Conservation (phyloP, 2,329 filamentous ascomycete genomes). For the Colletotrichum sp. region DNA sequence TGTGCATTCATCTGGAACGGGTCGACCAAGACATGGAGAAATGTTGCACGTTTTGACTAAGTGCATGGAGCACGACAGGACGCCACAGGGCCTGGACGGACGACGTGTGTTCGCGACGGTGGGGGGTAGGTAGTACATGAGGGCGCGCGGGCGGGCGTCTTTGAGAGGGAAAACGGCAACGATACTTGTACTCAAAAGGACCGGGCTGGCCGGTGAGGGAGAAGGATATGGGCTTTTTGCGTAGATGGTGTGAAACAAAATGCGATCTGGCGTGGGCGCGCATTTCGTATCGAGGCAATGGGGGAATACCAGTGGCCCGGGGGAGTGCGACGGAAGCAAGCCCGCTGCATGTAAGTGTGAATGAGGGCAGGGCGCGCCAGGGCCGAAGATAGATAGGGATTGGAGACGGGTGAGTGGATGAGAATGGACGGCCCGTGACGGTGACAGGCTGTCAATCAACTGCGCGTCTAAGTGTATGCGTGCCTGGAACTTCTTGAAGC, state of each 20-base stretch:
- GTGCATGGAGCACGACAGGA: slow-evolving; percentile 1
- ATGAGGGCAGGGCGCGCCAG: not conserved
- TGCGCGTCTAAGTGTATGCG: not conserved
- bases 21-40: not conserved
- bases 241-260: not conserved
- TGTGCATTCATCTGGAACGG: not conserved
- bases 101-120: not conserved
- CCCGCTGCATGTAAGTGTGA: not conserved
- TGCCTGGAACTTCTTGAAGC: not conserved
- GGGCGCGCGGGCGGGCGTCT: not conserved
- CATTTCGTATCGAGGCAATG: not conserved
- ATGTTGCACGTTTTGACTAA: not conserved
- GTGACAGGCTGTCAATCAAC: not conserved
- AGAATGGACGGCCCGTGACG: not conserved
- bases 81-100: not conserved
- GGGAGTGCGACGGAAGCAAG: slow-evolving; percentile 12
- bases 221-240: not conserved
- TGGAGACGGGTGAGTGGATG: slow-evolving; percentile 4
- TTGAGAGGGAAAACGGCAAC: not conserved
- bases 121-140: not conserved
- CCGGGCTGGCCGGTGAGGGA: not conserved
- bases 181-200: not conserved
- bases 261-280: not conserved
- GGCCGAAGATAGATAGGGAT: slow-evolving; percentile 3
- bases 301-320: not conserved